These are phyloP conservation scores for Paecilomyces fulvus DNA, from an alignment of 2,329 filamentous ascomycete genomes.

Conservation along the genomic window DNA sequence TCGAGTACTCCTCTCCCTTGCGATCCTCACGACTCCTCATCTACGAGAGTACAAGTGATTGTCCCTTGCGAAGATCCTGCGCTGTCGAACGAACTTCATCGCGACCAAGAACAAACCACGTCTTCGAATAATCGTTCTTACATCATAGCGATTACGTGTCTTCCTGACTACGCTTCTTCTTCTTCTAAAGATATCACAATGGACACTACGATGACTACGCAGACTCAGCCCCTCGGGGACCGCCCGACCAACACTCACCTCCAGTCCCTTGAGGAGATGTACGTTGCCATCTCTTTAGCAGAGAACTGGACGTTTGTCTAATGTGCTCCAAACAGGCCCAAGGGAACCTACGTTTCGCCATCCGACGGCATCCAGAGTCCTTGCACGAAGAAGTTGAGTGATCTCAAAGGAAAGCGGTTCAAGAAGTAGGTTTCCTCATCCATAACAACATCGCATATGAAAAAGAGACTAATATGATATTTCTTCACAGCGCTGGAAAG, in stretches of 20 bases:
- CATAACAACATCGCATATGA: neutral
- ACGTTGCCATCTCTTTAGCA: slow-evolving; percentile 3
- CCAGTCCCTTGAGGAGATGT: slow-evolving; percentile 9
- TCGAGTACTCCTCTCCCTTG: slow-evolving; percentile 2
- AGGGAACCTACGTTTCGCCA: slow-evolving; percentile 38
- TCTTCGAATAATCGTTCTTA: neutral
- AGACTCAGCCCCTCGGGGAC: slow-evolving; percentile 28
- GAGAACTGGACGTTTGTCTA: neutral
- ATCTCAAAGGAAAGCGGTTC: slow-evolving; percentile 42
- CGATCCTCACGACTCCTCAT: neutral
- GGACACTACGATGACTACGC: slow-evolving; percentile 18
- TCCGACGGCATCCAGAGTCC: slow-evolving; percentile 44
- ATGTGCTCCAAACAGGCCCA: slow-evolving; percentile 12
- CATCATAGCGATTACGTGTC: neutral
- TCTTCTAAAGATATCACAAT: slow-evolving; percentile 12
- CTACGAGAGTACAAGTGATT: neutral
- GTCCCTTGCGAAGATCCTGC: neutral
- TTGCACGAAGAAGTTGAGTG: slow-evolving; percentile 42
- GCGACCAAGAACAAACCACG: neutral
- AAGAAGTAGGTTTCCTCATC: slow-evolving; percentile 30
- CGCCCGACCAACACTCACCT: slow-evolving; percentile 36
- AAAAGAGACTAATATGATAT: neutral
- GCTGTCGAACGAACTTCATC: neutral
- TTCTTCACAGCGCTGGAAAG: slow-evolving; percentile 24
- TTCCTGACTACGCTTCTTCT: neutral